Conservation (phyloP, 139 green algal genomes). For the Eudorina sp. region DNA sequence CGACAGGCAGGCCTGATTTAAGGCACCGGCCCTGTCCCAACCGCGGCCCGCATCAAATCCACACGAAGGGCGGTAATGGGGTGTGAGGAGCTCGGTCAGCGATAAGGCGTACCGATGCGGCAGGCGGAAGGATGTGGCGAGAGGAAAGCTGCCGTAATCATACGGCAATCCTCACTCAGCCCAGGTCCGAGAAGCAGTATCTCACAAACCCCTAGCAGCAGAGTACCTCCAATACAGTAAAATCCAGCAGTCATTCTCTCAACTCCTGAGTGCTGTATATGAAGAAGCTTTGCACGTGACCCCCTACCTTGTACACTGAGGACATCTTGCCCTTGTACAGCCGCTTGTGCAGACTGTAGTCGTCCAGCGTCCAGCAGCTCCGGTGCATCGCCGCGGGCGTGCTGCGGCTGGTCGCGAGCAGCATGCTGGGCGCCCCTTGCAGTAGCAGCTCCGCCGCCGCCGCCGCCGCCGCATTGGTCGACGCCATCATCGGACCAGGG, state of each 20-base stretch:
- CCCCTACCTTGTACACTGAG: slow-evolving; percentile 36
- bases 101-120: no score
- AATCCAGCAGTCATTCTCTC: not conserved
- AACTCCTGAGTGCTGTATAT: not conserved
- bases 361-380: not conserved
- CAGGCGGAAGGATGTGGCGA: no score
- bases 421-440: not conserved
- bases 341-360: slow-evolving; percentile 13
- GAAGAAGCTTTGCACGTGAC: no score
- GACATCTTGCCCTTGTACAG: slow-evolving; percentile 41
- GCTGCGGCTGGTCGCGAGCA: not conserved
- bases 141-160: no score
- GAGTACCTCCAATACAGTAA: no score
- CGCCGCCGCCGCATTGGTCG: not conserved
- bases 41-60: no score
- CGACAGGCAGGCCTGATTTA: not conserved
- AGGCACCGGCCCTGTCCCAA: slow-evolving; percentile 6
- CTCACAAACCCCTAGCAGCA: no score
- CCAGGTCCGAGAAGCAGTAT: no score
- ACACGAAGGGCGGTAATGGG: no score
- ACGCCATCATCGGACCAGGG: no score
- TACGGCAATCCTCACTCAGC: no score
- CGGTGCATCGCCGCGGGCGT: slow-evolving; percentile 7
- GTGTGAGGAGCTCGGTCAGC: no score
- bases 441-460: not conserved